Conservation (phyloP, 2,329 filamentous ascomycete species). For the Aureobasidium vineae region DNA sequence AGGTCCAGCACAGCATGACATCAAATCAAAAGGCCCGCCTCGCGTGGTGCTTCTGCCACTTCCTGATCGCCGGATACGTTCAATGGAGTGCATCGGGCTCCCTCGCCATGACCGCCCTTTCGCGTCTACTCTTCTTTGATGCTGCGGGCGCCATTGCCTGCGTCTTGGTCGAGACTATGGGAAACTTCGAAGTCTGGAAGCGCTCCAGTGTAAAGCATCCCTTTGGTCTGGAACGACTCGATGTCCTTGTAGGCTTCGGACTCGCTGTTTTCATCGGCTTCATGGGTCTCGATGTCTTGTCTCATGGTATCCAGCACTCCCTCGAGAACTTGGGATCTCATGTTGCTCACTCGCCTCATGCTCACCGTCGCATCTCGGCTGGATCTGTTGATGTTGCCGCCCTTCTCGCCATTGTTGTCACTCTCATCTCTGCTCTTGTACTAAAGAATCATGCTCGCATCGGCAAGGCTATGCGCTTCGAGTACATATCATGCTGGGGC, state of each 20-base stretch:
- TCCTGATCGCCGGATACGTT: conserved; percentile 76
- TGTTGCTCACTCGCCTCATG: conserved; percentile 57
- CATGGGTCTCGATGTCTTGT: conserved; percentile 93
- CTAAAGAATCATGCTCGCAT: conserved; percentile 91
- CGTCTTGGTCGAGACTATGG: conserved; percentile 85
- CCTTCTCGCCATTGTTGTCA: conserved; percentile 76
- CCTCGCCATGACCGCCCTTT: conserved; percentile 86
- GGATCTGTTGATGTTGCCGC: conserved; percentile 81
- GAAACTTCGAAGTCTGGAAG: conserved; percentile 98
- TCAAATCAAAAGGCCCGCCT: conserved; percentile 78
- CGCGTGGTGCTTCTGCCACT: conserved; percentile 87
- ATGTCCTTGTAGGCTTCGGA: conserved; percentile 92
- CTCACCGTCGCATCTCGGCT: conserved; percentile 64
- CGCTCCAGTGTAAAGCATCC: conserved; percentile 89
- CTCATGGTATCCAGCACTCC: conserved; percentile 90
- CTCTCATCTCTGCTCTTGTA: conserved; percentile 79
- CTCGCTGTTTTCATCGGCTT: conserved; percentile 97
- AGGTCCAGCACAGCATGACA: conserved; percentile 89
- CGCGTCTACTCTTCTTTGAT: conserved; percentile 92
- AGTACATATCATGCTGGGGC: conserved; percentile 76
- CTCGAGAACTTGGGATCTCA: conserved; percentile 72
- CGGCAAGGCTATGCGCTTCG: conserved; percentile 83
- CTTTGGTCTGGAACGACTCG: conserved; percentile 80
- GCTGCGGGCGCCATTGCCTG: conserved; percentile 89
- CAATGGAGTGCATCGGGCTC: conserved; percentile 84